These are phyloP conservation scores for Stemphylium vesicarium DNA, from an alignment of 2,329 filamentous ascomycete species.

Conservation along the genomic window DNA sequence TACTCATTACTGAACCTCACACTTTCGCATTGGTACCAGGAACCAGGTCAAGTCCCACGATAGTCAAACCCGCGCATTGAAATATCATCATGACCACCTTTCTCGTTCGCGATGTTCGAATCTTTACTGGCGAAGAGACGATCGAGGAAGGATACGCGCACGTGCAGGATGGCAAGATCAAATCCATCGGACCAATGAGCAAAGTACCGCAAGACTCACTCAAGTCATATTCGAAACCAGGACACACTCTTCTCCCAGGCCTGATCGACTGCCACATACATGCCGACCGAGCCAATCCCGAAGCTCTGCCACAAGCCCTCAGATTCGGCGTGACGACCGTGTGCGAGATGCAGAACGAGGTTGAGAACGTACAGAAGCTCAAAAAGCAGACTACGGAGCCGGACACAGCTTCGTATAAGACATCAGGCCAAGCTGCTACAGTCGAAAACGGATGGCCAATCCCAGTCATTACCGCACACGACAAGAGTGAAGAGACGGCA, in stretches of 20 bases:
- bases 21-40: too few relatives aligned
- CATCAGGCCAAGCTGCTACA: slow-evolving; percentile 56
- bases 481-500: slow-evolving; percentile 45
- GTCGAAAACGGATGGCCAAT: slow-evolving; percentile 61
- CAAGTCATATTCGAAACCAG: slow-evolving; percentile 51
- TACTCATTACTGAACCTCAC: too few relatives aligned
- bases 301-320: slow-evolving; percentile 53
- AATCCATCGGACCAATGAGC: slow-evolving; percentile 32
- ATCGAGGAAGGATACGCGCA: slow-evolving; percentile 52
- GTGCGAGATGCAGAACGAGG: slow-evolving; percentile 56
- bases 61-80: background rate
- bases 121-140: slow-evolving; percentile 55
- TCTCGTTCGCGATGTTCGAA: slow-evolving; percentile 52
- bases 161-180: slow-evolving; percentile 53
- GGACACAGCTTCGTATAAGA: slow-evolving; percentile 58
- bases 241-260: slow-evolving; percentile 57
- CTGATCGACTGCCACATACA: slow-evolving; percentile 61
- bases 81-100: slow-evolving; percentile 42
- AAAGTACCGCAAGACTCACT: slow-evolving; percentile 19
- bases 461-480: slow-evolving; percentile 50
- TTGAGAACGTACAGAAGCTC: slow-evolving; percentile 36
- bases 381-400: slow-evolving; percentile 34
- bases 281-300: slow-evolving; percentile 49
- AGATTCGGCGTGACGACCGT: slow-evolving; percentile 61
- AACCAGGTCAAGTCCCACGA: background rate